Evolutionary conservation across 345 rosid genomes (phyloP).

Genomic region (Eucalyptus cladocalyx): DNA sequence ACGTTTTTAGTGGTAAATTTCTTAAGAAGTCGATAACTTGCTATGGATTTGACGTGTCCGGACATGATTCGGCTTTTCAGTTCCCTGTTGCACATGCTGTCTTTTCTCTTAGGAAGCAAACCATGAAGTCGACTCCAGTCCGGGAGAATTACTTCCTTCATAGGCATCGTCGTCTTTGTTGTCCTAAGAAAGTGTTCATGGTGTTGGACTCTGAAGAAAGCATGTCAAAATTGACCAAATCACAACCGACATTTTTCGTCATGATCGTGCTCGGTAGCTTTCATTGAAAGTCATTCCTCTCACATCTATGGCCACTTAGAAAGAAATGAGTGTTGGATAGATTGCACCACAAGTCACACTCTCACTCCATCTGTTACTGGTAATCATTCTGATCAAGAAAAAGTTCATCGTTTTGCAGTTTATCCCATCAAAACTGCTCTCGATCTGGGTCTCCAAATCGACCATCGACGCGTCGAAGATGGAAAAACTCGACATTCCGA

Average conservation of each 20-base stretch:
- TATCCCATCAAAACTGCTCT: not conserved
- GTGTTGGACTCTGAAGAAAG: not conserved
- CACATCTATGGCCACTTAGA: not conserved
- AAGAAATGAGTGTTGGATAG: not conserved
- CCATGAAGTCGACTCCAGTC: not conserved
- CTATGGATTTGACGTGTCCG: not conserved
- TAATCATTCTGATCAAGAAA: not conserved
- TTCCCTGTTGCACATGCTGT: not conserved
- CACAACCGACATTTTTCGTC: not conserved
- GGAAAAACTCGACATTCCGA: not conserved
- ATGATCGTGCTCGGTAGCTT: not conserved
- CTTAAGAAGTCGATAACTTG: not conserved
- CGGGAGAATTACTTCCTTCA: not conserved
- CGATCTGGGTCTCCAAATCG: not conserved
- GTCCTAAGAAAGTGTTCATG: not conserved
- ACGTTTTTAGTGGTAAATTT: not conserved
- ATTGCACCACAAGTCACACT: not conserved
- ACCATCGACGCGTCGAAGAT: not conserved
- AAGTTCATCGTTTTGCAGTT: not conserved
- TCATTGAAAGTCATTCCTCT: not conserved
- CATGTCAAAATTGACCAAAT: not conserved
- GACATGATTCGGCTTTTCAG: not conserved
- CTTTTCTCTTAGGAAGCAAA: not conserved
- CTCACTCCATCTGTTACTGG: not conserved
- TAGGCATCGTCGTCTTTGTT: not conserved